Percentiles rank a stretch among this genome's conserved stretches.
phyloP scores from a whole-genome alignment of 208 protist genomes.

The Leishmania major region DNA sequence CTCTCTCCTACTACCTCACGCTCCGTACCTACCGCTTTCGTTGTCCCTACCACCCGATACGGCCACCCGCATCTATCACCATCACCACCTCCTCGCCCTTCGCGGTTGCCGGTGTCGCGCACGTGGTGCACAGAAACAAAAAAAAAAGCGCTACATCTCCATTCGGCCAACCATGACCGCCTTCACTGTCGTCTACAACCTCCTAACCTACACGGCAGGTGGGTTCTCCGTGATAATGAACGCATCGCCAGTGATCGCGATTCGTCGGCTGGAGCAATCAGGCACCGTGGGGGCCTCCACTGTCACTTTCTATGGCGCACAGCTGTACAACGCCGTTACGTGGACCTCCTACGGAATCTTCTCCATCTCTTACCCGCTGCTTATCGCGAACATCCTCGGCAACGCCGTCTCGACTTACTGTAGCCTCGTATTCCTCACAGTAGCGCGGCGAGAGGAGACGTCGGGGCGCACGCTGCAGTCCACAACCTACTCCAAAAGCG shows the following conservation, averaged over 20 bases:
- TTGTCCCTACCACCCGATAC: neutral
- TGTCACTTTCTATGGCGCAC: conserved; percentile 63
- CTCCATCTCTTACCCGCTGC: conserved; percentile 37
- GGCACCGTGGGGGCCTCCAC: conserved; percentile 55
- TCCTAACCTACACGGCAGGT: conserved; percentile 53
- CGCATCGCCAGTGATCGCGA: conserved; percentile 47
- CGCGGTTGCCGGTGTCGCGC: neutral
- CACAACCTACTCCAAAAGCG: conserved; percentile 57
- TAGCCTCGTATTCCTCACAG: conserved; percentile 54
- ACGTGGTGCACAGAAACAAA: neutral
- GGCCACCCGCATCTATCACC: neutral
- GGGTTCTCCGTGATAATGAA: conserved; percentile 59
- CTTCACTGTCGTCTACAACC: conserved; percentile 34
- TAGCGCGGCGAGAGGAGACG: conserved; percentile 54
- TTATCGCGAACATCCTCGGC: conserved; percentile 55
- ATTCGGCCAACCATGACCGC: conserved; percentile 12
- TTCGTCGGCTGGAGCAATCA: conserved; percentile 46
- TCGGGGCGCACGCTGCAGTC: conserved; percentile 42
- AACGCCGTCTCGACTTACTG: conserved; percentile 65
- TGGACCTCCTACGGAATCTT: conserved; percentile 70
- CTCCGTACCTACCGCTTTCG: neutral
- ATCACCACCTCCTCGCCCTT: neutral
- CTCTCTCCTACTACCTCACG: neutral
- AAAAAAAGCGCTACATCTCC: neutral
- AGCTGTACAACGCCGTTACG: conserved; percentile 52